Percentiles rank a stretch among this genome's conserved stretches.
Evolutionary conservation across 495 filamentous ascomycete genomes (phyloP).

Genomic region (Aspergillus taichungensis): DNA sequence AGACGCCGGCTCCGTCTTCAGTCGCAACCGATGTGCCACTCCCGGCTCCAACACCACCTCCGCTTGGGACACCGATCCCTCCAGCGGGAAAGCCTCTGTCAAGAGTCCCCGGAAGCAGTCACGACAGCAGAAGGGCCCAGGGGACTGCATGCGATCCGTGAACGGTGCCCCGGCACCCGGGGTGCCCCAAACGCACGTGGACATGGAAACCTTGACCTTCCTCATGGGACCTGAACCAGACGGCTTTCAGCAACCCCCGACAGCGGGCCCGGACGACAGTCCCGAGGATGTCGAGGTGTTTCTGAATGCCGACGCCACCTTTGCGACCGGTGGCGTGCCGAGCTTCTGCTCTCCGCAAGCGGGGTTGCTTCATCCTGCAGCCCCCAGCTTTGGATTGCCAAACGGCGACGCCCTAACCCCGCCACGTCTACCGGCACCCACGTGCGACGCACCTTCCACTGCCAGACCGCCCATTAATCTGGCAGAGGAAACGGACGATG

Average conservation of each 20-base stretch:
- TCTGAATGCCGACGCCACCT: conserved; percentile 8
- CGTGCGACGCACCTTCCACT: too few species aligned
- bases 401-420: not conserved
- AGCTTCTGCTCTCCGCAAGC: conserved; percentile 4
- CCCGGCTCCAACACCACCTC: conserved; percentile 3
- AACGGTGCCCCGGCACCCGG: not conserved
- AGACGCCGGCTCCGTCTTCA: conserved; percentile 1
- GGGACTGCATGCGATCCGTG: conserved; percentile 2
- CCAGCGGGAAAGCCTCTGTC: not conserved
- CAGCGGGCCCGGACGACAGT: not conserved
- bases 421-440: not conserved
- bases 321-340: not conserved
- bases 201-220: conserved; percentile 9
- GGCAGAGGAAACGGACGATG: not conserved
- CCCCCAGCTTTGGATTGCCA: conserved; percentile 7
- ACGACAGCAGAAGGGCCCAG: not conserved
- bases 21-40: conserved; percentile 7
- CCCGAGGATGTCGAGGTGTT: conserved; percentile 12
- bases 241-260: not conserved
- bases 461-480: not conserved
- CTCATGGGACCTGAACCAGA: not conserved
- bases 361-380: not conserved
- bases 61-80: not conserved
- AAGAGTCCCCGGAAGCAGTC: not conserved
- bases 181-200: not conserved